Evolutionary conservation across 2,329 filamentous ascomycete genomes (phyloP).

Genomic region (Leptographium galeiforme): DNA sequence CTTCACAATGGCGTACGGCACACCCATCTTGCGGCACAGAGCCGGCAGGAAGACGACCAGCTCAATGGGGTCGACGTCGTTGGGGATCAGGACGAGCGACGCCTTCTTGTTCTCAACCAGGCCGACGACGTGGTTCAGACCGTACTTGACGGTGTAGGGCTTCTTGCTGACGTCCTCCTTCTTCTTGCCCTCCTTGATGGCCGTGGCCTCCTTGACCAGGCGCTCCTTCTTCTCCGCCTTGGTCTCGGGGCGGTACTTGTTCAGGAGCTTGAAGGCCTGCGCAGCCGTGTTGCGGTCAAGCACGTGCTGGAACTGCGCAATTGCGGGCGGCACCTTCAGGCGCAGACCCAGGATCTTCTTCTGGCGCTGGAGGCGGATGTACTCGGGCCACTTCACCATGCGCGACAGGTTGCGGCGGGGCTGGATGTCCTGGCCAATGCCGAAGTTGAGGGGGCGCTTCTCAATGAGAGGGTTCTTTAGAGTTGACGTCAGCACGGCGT

Average conservation of each 20-base stretch:
- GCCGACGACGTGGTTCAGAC: conserved; percentile 97
- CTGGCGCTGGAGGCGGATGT: conserved; percentile 92
- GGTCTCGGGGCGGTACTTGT: conserved; percentile 99
- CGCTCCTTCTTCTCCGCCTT: conserved; percentile 99
- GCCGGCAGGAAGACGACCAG: conserved; percentile 97
- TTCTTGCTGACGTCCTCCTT: conserved; percentile 99
- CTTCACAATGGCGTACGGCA: conserved; percentile 98
- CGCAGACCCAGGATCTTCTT: conserved; percentile 95
- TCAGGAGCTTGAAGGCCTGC: conserved; percentile 97
- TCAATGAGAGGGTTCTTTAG: conserved; percentile 94
- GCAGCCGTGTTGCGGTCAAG: conserved; percentile 94
- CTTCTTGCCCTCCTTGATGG: conserved; percentile 98
- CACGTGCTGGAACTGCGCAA: conserved; percentile 95
- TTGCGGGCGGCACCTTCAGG: conserved; percentile 94
- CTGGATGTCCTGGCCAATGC: conserved; percentile 98
- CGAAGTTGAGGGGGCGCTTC: conserved; percentile 95
- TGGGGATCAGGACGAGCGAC: conserved; percentile 91
- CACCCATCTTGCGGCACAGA: conserved; percentile 99
- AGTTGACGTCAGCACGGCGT: conserved; percentile 10
- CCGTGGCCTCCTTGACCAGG: conserved; percentile 93
- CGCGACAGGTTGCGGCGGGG: conserved; percentile 87
- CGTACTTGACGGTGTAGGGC: conserved; percentile 98
- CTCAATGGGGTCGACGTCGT: conserved; percentile 99
- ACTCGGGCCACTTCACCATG: conserved; percentile 99
- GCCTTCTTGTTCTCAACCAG: conserved; percentile 99